Percentiles rank a stretch among this genome's conserved stretches.
phyloP scores from a whole-genome alignment of 2,329 filamentous ascomycete genomes.

The Bipolaris gigantea region DNA sequence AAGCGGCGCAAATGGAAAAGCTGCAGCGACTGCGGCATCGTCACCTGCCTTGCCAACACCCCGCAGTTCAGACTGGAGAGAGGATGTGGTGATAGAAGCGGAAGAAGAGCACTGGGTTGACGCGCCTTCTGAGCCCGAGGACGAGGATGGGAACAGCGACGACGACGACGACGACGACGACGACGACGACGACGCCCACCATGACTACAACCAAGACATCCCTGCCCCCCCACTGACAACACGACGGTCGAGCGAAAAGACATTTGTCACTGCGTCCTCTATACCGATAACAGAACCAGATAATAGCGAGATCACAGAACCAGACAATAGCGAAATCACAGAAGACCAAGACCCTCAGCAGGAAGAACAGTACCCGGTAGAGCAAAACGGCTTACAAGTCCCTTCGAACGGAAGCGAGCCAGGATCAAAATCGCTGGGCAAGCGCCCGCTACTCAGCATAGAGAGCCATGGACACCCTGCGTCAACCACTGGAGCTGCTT shows the following conservation, averaged over 20 bases:
- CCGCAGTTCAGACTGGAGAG: slow-evolving; percentile 29
- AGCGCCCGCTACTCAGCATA: slow-evolving; percentile 34
- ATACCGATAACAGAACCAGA: slow-evolving; percentile 14
- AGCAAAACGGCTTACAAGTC: slow-evolving; percentile 39
- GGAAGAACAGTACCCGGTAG: slow-evolving; percentile 21
- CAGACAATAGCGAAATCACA: slow-evolving; percentile 6
- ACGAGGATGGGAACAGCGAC: slow-evolving; percentile 30
- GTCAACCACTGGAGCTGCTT: slow-evolving; percentile 32
- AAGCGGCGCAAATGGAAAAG: slow-evolving; percentile 17
- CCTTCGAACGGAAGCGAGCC: slow-evolving; percentile 20
- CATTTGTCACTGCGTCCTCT: slow-evolving; percentile 39
- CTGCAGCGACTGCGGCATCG: slow-evolving; percentile 22
- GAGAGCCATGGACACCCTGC: slow-evolving; percentile 31
- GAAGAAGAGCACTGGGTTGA: slow-evolving; percentile 26
- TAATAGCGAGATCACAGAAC: slow-evolving; percentile 2
- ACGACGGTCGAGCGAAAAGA: slow-evolving; percentile 36
- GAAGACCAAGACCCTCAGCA: slow-evolving; percentile 7
- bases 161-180: slow-evolving; percentile 22
- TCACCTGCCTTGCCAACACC: slow-evolving; percentile 38
- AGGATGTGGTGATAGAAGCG: slow-evolving; percentile 15
- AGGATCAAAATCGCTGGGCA: slow-evolving; percentile 24
- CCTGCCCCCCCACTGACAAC: slow-evolving; percentile 9
- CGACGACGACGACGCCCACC: slow-evolving; percentile 14
- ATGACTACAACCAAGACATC: slow-evolving; percentile 11
- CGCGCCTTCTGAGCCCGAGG: slow-evolving; percentile 39